phyloP scores from a whole-genome alignment of 805 yeast species.

The Ogataea chonburiensis region DNA sequence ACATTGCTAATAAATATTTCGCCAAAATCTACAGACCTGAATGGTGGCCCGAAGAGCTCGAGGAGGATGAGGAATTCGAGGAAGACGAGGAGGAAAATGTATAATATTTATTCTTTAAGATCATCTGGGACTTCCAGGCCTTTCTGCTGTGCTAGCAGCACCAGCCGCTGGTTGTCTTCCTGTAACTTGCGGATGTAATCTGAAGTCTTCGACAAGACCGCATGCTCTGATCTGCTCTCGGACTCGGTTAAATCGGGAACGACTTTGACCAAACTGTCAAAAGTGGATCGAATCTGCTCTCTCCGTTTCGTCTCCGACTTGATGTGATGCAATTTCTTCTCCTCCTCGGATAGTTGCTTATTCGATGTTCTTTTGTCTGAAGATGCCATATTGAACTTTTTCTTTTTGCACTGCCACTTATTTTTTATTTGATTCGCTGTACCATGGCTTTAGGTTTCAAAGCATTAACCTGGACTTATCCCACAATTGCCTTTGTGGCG shows the following conservation, averaged over 20 bases:
- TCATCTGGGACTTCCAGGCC: conserved; percentile 43
- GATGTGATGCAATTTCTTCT: conserved; percentile 37
- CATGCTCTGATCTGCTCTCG: conserved; percentile 79
- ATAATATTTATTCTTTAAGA: conserved; percentile 7
- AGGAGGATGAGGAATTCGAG: conserved; percentile 20
- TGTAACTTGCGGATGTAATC: conserved; percentile 53
- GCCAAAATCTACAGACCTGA: conserved; percentile 59
- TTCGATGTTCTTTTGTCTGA: conserved; percentile 10
- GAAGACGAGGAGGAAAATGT: conserved; percentile 9
- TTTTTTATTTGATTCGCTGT: neutral
- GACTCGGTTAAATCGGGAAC: conserved; percentile 70
- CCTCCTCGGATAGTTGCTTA: conserved; percentile 30
- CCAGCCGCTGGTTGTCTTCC: conserved; percentile 47
- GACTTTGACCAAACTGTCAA: conserved; percentile 67
- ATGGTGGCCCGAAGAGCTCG: conserved; percentile 66
- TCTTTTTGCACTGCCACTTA: conserved; percentile 1
- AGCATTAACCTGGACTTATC: conserved; percentile 38
- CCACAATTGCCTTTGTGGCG: conserved; percentile 45
- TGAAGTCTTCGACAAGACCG: conserved; percentile 58
- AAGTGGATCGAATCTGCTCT: conserved; percentile 79
- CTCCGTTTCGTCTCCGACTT: conserved; percentile 79
- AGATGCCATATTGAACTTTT: conserved; percentile 4
- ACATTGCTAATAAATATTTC: conserved; percentile 34
- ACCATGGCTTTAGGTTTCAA: conserved; percentile 21
- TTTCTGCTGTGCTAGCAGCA: conserved; percentile 39